phyloP scores from a whole-genome alignment of 345 rosid genomes.

The Populus davidiana region DNA sequence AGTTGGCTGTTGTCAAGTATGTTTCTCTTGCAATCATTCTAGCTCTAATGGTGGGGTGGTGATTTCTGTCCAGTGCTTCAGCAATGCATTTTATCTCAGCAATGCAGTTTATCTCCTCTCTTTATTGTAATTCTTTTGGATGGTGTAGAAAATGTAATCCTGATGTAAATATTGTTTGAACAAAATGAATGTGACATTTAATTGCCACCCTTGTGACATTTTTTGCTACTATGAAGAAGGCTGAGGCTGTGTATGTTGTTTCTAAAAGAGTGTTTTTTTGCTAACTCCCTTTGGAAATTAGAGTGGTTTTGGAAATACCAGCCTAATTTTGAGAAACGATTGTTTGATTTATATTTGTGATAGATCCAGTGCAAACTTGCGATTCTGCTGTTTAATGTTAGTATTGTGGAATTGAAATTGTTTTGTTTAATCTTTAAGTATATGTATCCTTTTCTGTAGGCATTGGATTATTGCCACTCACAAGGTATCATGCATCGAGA shows the following conservation, averaged over 20 bases:
- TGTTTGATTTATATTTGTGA: background rate
- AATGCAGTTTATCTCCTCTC: background rate
- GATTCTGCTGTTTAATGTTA: background rate
- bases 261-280: background rate
- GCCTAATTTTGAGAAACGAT: background rate
- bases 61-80: background rate
- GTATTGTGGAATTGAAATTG: background rate
- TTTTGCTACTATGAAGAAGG: background rate
- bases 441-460: conserved; percentile 43
- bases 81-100: background rate
- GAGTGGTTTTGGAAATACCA: background rate
- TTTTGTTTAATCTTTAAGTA: background rate
- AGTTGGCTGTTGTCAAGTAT: background rate
- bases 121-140: background rate
- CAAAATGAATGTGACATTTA: background rate
- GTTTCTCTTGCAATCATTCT: background rate
- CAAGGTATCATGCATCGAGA: conserved; percentile 99
- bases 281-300: background rate
- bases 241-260: background rate
- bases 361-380: background rate
- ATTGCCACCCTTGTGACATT: background rate
- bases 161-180: background rate
- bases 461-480: conserved; percentile 94
- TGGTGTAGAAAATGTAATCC: background rate
- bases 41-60: background rate